Base-by-base conservation (phyloP, 1,284 basidiomycete species). In the Apiotrichum mycotoxinovorans region DNA sequence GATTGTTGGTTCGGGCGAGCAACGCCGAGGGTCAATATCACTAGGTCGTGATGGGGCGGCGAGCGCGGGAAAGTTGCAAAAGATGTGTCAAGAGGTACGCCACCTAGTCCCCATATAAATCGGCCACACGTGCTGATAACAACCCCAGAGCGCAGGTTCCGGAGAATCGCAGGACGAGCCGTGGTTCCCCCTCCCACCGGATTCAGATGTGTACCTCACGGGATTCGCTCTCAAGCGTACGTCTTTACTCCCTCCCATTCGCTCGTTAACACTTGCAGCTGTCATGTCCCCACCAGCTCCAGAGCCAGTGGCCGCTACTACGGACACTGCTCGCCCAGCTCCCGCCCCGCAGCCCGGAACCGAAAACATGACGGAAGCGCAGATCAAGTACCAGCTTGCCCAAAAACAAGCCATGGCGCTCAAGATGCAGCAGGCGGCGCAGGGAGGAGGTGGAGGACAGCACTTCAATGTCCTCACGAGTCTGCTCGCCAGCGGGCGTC, bases 351-450 rank as follows among this genome's bases (percentile, higher is more conserved):
- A 26, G 30, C 41, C 33, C 3, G 51, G 51, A 8, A 5, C 47
- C 33, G 42, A 49, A 30, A 27, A 17, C 34, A 18, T 37, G 25
- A 53, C 58, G 8, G 62, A 63, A 12, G 62, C 62, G 34, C 62
- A 63, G 49, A 45, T 60, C 56, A 60, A 63, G 54, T 63, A 60
- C 23, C 62, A 63, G 45, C 35, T 43, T 25, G 58, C 58, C 15
- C 62, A 63, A 45, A 63, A 63, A 52, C 58, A 60, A 37, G 58
- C 58, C 22, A 57, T 63, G 46, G 44, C 58, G 10, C 46, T 54
- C 43, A 60, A 60, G 48, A 63, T 63, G 62, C 56, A 58, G 2
- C 52, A 55, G 48, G 60, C 60, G 1, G 61, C 61, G 1, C 33
- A 52, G n/a, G 46, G 43, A 27, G 35, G 42, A 5, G 60, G 50